Evolutionary conservation across 352 stramenopile species (phyloP).

Genomic region (Pythium volutum): DNA sequence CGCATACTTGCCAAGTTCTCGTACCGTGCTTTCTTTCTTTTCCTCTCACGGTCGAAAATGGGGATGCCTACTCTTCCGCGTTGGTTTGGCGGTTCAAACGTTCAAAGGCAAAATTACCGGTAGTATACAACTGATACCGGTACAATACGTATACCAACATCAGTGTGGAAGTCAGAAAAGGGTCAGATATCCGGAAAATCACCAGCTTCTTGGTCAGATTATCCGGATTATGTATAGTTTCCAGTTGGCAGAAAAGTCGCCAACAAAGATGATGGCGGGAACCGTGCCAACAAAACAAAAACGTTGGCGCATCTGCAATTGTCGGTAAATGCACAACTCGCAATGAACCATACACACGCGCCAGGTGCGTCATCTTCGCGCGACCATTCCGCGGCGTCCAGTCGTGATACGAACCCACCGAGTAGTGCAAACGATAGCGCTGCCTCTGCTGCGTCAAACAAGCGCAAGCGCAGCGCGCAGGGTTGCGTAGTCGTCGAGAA

Average conservation of each 20-base stretch:
- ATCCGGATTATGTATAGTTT: conserved; percentile 19
- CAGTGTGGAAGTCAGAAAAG: background rate
- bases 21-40: conserved; percentile 9
- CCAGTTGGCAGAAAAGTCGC: background rate
- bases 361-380: background rate
- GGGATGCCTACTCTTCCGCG: background rate
- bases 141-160: conserved; percentile 2
- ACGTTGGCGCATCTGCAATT: background rate
- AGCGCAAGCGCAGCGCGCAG: conserved; percentile 43
- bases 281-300: background rate
- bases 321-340: background rate
- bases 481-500: conserved; percentile 60
- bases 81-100: conserved; percentile 33
- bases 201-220: background rate
- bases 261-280: conserved; percentile 6
- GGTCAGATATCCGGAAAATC: conserved; percentile 9
- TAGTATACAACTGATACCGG: conserved; percentile 15
- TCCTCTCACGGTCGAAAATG: background rate
- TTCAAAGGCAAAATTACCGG: conserved; percentile 19
- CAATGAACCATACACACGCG: conserved; percentile 8
- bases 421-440: background rate
- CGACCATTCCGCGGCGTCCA: background rate
- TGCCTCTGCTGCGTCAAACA: conserved; percentile 16
- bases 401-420: too few species aligned
- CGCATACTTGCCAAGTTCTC: conserved; percentile 36